Evolutionary conservation across 768 basidiomycete genomes (phyloP).

Genomic region (Lactarius akahatsu): DNA sequence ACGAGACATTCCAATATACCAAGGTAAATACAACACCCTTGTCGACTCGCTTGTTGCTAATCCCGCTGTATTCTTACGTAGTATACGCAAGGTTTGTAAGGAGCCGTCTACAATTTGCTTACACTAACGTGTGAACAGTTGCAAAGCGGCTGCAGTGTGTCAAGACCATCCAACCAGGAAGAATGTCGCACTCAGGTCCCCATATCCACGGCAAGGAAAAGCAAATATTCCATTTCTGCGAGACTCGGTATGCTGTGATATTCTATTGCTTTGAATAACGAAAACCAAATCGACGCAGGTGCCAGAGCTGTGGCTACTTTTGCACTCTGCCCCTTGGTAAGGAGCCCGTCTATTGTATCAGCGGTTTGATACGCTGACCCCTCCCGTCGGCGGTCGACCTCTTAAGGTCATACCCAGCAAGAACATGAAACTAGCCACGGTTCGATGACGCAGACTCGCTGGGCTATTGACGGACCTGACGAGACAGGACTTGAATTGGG

Average conservation of each 20-base stretch:
- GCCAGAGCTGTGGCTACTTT: constrained; percentile 55
- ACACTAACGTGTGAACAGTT: constrained; percentile 35
- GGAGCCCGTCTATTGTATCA: constrained; percentile 6
- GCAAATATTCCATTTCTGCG: constrained; percentile 54
- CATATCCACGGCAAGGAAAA: constrained; percentile 51
- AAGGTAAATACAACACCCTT: constrained; percentile 43
- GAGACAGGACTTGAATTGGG: constrained; percentile 50
- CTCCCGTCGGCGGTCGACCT: background rate
- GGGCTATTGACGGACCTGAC: constrained; percentile 57
- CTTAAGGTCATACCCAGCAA: constrained; percentile 54
- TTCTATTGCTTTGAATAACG: background rate
- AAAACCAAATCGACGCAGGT: constrained; percentile 38
- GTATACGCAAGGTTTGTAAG: constrained; percentile 53
- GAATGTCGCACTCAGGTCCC: constrained; percentile 43
- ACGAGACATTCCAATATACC: constrained; percentile 63
- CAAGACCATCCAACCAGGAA: constrained; percentile 45
- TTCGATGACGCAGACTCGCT: constrained; percentile 58
- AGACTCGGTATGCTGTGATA: constrained; percentile 41
- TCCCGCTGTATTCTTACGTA: constrained; percentile 26
- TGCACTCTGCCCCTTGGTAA: constrained; percentile 57
- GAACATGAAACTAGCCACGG: constrained; percentile 65
- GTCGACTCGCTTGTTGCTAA: background rate
- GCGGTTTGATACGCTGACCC: background rate
- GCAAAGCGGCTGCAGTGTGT: constrained; percentile 54
- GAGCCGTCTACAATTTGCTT: background rate